Conservation (phyloP, 805 yeast species). For the Candida awuae region DNA sequence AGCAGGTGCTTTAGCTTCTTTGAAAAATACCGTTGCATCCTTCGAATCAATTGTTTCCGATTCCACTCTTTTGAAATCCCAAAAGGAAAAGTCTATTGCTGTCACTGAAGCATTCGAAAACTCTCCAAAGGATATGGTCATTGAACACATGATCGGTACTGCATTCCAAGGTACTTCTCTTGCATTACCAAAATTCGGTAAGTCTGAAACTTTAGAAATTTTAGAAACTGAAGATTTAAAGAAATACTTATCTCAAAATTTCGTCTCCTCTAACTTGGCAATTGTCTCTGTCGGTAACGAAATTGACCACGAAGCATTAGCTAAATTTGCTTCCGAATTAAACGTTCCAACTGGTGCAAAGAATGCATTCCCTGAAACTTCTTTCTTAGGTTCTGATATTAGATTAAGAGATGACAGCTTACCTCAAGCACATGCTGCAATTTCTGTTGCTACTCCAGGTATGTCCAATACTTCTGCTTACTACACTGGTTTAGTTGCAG, state of each 20-base stretch:
- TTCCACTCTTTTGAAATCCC: constrained; percentile 29
- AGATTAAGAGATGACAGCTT: constrained; percentile 83
- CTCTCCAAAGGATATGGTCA: constrained; percentile 45
- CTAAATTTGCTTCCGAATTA: constrained; percentile 51
- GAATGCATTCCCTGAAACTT: constrained; percentile 41
- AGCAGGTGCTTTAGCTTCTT: constrained; percentile 42
- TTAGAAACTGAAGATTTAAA: constrained; percentile 52
- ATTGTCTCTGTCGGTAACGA: constrained; percentile 59
- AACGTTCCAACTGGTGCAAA: constrained; percentile 44
- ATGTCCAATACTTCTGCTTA: constrained; percentile 48
- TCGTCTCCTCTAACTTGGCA: constrained; percentile 57
- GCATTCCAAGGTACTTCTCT: constrained; percentile 84
- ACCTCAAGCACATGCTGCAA: constrained; percentile 70
- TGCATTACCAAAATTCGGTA: constrained; percentile 71
- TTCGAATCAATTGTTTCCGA: constrained; percentile 33
- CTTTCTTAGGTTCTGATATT: constrained; percentile 79
- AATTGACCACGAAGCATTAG: constrained; percentile 60
- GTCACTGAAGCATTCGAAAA: constrained; percentile 52
- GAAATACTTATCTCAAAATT: constrained; percentile 47
- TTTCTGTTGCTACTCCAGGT: constrained; percentile 71
- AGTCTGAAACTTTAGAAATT: constrained; percentile 51
- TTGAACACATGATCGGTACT: constrained; percentile 72
- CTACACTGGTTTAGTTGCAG: constrained; percentile 66
- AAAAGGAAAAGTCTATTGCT: constrained; percentile 36
- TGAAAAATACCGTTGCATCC: constrained; percentile 37